Base-by-base conservation (phyloP, 2,329 filamentous ascomycete species). In the Xylariaceae sp. region DNA sequence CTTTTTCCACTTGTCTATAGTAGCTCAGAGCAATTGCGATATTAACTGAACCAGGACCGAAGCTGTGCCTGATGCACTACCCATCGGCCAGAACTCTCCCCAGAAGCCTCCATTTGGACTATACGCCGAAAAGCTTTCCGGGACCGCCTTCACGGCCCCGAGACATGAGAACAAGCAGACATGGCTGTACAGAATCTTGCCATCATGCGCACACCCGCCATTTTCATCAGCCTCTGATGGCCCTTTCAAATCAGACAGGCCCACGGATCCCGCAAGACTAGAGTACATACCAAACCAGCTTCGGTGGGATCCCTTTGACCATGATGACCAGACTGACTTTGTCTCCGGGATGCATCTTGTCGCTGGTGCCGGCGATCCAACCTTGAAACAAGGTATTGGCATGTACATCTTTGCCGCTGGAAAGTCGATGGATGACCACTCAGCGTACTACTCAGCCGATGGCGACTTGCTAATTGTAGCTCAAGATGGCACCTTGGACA, bases 281-380 rank as follows among this genome's bases (percentile, higher is more conserved):
- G 80, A 86, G 57, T 82, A 86, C 52, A 85, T 88, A 41, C 88
- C 88, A 1, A 92, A 92, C 57, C 88, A 93, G 67, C 73, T 94
- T 25, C 80, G 88, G 49, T 94, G 88, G 88, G 83, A 88, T 56
- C 86, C 76, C 1, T 90, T 91, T 62, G 83, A 91, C 58, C 72
- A 90, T 37, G 79, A 86, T 53, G 75, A 83, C 62, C 77, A 36
- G 48, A 66, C 60, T 8, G 65, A 71, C 42, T 75, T 75, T 37
- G 67, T 75, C 35, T 68, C 68, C 1, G 67, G 68, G 2, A 63
- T 87, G 45, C 80, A 83, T 47, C 69, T 87, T 19, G 73, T 89
- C 16, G 85, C 83, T 3, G 85, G 84, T 4, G 82, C 85, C 0
- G 86, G 86, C n/a, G 82, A 88, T 55, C 82, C 85, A 0, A 84